A percentile compares a stretch with the other conserved stretches of the same genome.
phyloP scores from a whole-genome alignment of 345 rosid genomes.

The Populus ilicifolia region DNA sequence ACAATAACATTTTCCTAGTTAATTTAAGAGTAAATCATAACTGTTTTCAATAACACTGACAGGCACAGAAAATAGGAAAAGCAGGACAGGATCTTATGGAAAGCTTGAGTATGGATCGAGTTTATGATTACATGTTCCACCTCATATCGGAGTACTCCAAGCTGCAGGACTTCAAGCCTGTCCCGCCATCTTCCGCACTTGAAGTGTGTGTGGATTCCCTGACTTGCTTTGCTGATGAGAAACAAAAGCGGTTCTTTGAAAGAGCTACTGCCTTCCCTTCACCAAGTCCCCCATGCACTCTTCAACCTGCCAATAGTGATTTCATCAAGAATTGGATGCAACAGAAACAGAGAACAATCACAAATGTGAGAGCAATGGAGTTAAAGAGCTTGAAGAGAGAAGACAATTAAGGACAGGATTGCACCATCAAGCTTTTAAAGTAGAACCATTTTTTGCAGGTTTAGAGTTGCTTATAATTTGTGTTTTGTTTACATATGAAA shows the following conservation, averaged over 20 bases:
- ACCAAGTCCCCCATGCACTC: conserved; percentile 48
- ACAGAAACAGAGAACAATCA: conserved; percentile 41
- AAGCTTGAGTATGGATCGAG: conserved; percentile 55
- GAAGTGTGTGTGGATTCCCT: conserved; percentile 68
- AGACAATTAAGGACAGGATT: background rate
- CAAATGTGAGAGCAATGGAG: conserved; percentile 45
- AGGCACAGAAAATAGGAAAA: conserved; percentile 77
- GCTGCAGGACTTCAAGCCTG: conserved; percentile 68
- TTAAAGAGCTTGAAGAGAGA: background rate
- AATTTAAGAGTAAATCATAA: background rate
- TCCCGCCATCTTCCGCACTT: conserved; percentile 57
- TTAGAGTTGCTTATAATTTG: background rate
- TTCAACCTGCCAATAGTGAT: conserved; percentile 30
- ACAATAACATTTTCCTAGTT: background rate
- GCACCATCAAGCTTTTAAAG: background rate
- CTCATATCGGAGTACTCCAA: conserved; percentile 71
- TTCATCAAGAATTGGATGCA: conserved; percentile 35
- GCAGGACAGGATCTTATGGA: conserved; percentile 74
- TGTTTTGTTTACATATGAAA: too few species aligned
- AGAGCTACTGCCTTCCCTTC: conserved; percentile 38
- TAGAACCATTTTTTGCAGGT: conserved; percentile 9
- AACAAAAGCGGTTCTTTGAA: conserved; percentile 49
- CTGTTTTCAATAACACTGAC: conserved; percentile 9
- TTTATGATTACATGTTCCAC: conserved; percentile 87
- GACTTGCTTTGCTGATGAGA: conserved; percentile 70